Base-by-base conservation (phyloP, 2,329 filamentous ascomycete genomes). In the Metarhizium rileyi region DNA sequence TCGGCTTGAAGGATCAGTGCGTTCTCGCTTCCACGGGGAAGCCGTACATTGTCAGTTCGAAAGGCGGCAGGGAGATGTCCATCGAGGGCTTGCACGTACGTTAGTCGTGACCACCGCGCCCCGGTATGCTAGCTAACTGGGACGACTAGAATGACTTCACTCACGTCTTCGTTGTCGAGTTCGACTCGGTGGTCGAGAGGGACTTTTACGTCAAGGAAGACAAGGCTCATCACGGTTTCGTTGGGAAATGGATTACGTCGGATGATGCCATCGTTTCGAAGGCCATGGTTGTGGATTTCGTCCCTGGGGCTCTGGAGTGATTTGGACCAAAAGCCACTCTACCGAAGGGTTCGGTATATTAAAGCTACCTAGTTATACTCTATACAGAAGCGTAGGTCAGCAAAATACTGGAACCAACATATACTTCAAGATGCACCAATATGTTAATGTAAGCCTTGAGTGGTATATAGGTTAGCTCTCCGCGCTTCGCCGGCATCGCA, bases 101-200 rank as follows among this genome's bases (percentile, higher is more conserved):
- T 43, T 33, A 14, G 1, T 4, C 27, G 22, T 12, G 8, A 12
- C n/a, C 4, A 10, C 18, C 9, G 5, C 16, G 5, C 12, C 4
- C 14, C 6, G 8, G 5, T 28, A 26, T 9, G 12, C 16, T 22
- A n/a, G 22, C 12, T 3, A 16, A 42, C 49, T 1, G 52, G 35
- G 8, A 2, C 36, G 18, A 20, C 22, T 52, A 81, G 83, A 71
- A 75, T 45, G 83, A 77, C 0, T 77, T 84, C 46, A 82, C 82
- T 0, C 85, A 90, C 60, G 81, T 73, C 0, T 89, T 89, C 54
- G 75, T 90, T 2, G 73, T 76, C 22, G 78, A 86, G 56, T 89
- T 90, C 51, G 73, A 75, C 9, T 82, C 63, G 22, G 69, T 70
- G 18, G 75, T 78, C 53, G 84, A 90, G 59, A 70, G 84, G 44